A percentile compares a stretch with the other conserved stretches of the same genome.
Conservation (phyloP, 768 basidiomycete species). For the Kwoniella bestiolae region DNA sequence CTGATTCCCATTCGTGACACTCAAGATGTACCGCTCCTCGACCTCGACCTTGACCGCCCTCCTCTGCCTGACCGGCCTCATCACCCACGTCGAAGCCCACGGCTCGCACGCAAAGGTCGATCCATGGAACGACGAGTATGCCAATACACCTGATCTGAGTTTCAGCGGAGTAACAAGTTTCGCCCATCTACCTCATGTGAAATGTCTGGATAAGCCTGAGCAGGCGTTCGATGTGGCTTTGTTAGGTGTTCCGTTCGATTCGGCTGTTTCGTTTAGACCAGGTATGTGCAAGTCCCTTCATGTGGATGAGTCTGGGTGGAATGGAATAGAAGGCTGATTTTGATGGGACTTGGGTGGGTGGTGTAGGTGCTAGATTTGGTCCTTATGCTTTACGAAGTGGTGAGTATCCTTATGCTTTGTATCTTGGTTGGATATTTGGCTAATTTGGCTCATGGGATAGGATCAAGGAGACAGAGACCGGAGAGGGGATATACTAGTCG, state of each 20-base stretch:
- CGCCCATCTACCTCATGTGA: constrained; percentile 75
- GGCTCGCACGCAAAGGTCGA: constrained; percentile 19
- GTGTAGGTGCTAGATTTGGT: constrained; percentile 40
- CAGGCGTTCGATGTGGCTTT: constrained; percentile 73
- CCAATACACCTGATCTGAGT: constrained; percentile 63
- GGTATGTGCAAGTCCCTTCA: constrained; percentile 21
- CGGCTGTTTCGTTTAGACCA: constrained; percentile 49
- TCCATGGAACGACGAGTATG: constrained; percentile 35
- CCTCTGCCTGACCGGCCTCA: neutral
- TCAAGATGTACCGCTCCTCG: too few relatives aligned
- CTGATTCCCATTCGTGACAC: too few relatives aligned
- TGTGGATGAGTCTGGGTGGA: neutral
- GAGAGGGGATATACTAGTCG: constrained; percentile 37
- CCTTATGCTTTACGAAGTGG: constrained; percentile 70
- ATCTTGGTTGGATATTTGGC: neutral
- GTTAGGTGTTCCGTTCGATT: constrained; percentile 61
- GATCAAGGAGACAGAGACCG: constrained; percentile 42
- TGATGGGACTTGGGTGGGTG: too few relatives aligned
- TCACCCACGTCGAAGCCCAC: neutral
- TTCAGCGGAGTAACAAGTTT: constrained; percentile 84
- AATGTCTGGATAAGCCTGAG: constrained; percentile 69
- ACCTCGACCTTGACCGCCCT: neutral
- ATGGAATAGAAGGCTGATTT: too few relatives aligned
- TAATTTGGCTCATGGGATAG: constrained; percentile 5
- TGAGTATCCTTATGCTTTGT: constrained; percentile 12